These are phyloP conservation scores for Apiospora aurea DNA, from an alignment of 2,329 filamentous ascomycete species.

Conservation along the genomic window DNA sequence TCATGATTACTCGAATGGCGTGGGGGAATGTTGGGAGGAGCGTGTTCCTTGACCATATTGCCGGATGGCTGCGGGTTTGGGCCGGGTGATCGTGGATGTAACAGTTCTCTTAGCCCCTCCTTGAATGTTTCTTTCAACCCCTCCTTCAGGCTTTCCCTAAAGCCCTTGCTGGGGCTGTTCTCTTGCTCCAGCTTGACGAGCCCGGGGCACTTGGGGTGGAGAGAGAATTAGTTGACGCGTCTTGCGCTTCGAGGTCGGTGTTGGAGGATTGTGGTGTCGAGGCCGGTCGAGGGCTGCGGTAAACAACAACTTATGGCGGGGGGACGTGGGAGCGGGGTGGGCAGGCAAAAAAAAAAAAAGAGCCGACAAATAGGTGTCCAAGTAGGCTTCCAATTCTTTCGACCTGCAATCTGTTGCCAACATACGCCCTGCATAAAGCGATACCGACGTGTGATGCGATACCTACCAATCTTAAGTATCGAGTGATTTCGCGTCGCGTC, in stretches of 20 bases:
- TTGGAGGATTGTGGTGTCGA: slow-evolving; percentile 38
- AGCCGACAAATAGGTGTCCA: background rate
- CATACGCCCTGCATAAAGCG: background rate
- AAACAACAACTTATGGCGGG: background rate
- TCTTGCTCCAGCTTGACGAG: slow-evolving; percentile 26
- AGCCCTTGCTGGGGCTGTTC: slow-evolving; percentile 27
- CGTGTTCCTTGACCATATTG: slow-evolving; percentile 57
- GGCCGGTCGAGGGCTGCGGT: background rate
- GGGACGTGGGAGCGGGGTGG: background rate
- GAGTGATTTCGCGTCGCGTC: slow-evolving; percentile 6
- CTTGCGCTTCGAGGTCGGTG: slow-evolving; percentile 41
- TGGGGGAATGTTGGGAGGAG: slow-evolving; percentile 51
- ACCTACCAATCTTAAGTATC: too few species aligned
- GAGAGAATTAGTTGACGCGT: slow-evolving; percentile 41
- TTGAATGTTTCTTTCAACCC: slow-evolving; percentile 29
- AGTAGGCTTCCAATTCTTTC: background rate
- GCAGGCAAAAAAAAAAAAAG: background rate
- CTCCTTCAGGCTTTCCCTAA: slow-evolving; percentile 30
- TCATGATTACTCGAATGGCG: slow-evolving; percentile 46
- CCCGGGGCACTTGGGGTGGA: slow-evolving; percentile 31
- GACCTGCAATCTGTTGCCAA: background rate
- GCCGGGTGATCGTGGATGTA: slow-evolving; percentile 29
- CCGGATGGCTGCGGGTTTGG: slow-evolving; percentile 12
- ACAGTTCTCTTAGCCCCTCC: slow-evolving; percentile 25
- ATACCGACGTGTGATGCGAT: background rate